Conservation (phyloP, 2,329 filamentous ascomycete genomes). For the Penicillium hordei region DNA sequence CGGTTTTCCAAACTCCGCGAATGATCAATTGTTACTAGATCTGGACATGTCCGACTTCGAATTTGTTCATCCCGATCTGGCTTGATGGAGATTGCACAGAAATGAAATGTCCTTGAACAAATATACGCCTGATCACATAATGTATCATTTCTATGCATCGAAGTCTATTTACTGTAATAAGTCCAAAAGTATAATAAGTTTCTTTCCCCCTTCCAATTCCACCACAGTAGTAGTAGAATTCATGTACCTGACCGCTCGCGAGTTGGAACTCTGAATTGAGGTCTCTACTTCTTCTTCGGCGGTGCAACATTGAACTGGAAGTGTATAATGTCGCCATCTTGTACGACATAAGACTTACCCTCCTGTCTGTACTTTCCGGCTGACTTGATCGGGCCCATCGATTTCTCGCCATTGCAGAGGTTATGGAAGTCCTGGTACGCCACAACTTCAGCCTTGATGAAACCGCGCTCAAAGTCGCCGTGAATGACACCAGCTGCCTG, state of each 20-base stretch:
- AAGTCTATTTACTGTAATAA: background rate
- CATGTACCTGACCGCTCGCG: background rate
- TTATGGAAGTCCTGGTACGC: conserved; percentile 9
- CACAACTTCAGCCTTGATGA: conserved; percentile 11
- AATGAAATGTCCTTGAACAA: background rate
- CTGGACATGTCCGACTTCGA: conserved; percentile 2
- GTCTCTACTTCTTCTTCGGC: background rate
- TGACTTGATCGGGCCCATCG: conserved; percentile 6
- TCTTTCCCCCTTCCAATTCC: background rate
- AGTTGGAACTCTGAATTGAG: background rate
- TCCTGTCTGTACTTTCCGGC: conserved; percentile 8
- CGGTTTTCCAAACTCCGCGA: conserved; percentile 10
- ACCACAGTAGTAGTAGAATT: background rate
- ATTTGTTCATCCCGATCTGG: background rate
- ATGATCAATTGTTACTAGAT: conserved; percentile 7
- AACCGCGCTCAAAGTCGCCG: conserved; percentile 7
- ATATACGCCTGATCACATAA: background rate
- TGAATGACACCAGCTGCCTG: conserved; percentile 9
- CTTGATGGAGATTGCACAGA: background rate
- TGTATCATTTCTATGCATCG: background rate
- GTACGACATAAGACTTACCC: conserved; percentile 2
- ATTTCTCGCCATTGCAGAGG: conserved; percentile 6
- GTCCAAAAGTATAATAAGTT: background rate
- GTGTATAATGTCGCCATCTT: background rate
- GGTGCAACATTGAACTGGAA: conserved; percentile 7